Conservation (phyloP, 1,284 basidiomycete species). For the Serendipita sp. region DNA sequence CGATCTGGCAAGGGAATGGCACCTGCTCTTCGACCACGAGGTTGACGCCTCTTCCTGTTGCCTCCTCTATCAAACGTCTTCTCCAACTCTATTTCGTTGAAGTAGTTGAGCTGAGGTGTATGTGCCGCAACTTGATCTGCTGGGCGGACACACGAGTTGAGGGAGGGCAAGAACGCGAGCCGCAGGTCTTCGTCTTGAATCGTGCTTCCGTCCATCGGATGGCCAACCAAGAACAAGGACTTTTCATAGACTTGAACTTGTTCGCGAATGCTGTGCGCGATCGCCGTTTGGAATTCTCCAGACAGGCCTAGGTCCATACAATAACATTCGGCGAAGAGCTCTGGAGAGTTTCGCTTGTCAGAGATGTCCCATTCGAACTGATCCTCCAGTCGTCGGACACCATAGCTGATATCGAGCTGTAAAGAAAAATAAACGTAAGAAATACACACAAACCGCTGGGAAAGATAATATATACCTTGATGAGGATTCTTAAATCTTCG, state of each 20-base stretch:
- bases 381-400: constrained; percentile 86
- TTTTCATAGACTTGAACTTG: constrained; percentile 88
- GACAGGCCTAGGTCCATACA: constrained; percentile 76
- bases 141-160: constrained; percentile 49
- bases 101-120: constrained; percentile 80
- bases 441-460: too few relatives aligned
- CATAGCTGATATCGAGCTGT: constrained; percentile 90
- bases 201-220: constrained; percentile 64
- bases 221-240: constrained; percentile 82
- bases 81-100: constrained; percentile 88
- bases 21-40: constrained; percentile 78
- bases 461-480: constrained; percentile 49
- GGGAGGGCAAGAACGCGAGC: constrained; percentile 71
- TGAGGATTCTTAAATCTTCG: constrained; percentile 79
- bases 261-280: constrained; percentile 91
- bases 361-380: constrained; percentile 98
- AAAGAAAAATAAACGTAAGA: not conserved
- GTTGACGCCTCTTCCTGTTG: constrained; percentile 62
- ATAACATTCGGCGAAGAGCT: constrained; percentile 85
- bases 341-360: constrained; percentile 66
- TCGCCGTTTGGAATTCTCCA: constrained; percentile 93
- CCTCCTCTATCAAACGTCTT: constrained; percentile 68
- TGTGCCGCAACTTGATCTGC: constrained; percentile 64
- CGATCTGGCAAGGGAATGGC: constrained; percentile 66
- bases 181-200: constrained; percentile 88